A percentile compares a stretch with the other conserved stretches of the same genome.
phyloP scores from a whole-genome alignment of 805 yeast genomes.

The Candida verbasci region DNA sequence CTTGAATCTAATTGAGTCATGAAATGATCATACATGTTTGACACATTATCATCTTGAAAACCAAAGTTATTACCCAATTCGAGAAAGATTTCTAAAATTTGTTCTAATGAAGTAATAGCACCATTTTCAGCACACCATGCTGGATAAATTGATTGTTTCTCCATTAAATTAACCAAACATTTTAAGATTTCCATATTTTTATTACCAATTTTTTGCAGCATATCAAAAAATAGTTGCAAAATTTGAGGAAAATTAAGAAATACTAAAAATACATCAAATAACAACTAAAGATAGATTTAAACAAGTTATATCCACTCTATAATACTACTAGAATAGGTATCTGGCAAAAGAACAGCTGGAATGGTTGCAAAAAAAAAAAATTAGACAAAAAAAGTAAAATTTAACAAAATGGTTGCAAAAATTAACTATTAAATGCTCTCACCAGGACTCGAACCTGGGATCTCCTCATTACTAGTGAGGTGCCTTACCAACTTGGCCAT shows the following conservation, averaged over 20 bases:
- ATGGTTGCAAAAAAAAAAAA: neutral
- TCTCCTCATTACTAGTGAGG: conserved; percentile 24
- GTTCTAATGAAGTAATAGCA: conserved; percentile 29
- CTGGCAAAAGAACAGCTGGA: neutral
- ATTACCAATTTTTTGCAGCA: conserved; percentile 3
- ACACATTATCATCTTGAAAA: conserved; percentile 73
- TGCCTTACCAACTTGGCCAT: conserved; percentile 23
- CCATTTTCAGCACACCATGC: conserved; percentile 25
- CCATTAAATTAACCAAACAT: neutral
- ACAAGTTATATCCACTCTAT: too few relatives aligned
- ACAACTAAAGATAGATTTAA: too few relatives aligned
- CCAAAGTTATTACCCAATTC: conserved; percentile 67
- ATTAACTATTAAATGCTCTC: conserved; percentile 18
- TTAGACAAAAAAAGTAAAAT: too few relatives aligned
- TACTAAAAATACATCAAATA: too few relatives aligned
- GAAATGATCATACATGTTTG: conserved; percentile 77
- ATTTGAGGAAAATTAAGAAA: too few relatives aligned
- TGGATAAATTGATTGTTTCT: conserved; percentile 4
- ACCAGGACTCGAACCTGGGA: conserved; percentile 21
- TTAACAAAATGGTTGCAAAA: too few relatives aligned
- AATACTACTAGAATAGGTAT: too few relatives aligned
- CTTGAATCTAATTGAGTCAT: conserved; percentile 83
- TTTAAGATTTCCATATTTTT: neutral
- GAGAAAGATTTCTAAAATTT: conserved; percentile 57
- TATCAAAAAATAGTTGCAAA: neutral